Conservation (phyloP, 2,329 filamentous ascomycete genomes). For the Clarireedia monteithiana region DNA sequence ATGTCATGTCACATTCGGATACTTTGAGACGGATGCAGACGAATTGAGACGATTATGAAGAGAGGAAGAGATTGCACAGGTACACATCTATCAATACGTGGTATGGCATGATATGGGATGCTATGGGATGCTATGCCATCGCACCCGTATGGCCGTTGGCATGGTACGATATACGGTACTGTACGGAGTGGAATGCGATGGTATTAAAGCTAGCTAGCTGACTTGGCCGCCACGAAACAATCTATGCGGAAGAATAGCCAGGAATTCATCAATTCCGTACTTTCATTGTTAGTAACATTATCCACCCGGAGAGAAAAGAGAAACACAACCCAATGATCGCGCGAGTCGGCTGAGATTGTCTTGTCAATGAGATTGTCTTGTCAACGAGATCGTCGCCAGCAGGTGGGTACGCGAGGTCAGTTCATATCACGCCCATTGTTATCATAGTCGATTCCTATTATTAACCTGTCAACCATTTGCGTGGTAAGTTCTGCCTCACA, state of each 20-base stretch:
- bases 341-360: no score
- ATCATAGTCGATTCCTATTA: background rate
- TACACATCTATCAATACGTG: no score
- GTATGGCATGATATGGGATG: no score
- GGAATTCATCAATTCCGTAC: background rate
- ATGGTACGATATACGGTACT: no score
- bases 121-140: no score
- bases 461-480: conserved; percentile 3
- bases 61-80: no score
- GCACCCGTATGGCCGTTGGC: no score
- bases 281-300: background rate
- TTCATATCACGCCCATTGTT: no score
- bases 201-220: background rate
- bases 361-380: no score
- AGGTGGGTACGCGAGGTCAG: no score
- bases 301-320: background rate
- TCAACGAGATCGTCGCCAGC: no score
- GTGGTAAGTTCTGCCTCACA: background rate
- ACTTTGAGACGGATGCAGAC: conserved; percentile 11
- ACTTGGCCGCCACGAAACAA: background rate
- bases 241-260: background rate
- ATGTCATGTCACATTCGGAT: background rate
- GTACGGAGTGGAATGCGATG: no score
- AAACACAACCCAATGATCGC: background rate
- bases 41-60: background rate